phyloP scores from a whole-genome alignment of 768 basidiomycete species.

The Amanita thiersii region DNA sequence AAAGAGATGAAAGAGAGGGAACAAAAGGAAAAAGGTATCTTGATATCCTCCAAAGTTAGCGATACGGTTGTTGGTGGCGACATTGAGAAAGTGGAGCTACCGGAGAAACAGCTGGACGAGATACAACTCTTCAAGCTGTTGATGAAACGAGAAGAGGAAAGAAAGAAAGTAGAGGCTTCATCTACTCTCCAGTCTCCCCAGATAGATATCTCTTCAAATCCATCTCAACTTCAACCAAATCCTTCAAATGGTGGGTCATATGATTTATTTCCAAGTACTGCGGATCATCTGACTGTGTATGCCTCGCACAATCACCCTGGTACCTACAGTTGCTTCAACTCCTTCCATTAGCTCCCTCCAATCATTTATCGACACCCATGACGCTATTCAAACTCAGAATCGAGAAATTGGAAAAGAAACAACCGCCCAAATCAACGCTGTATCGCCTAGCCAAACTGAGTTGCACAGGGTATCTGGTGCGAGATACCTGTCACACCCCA shows the following conservation, averaged over 20 bases:
- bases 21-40: slow-evolving; percentile 28
- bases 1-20: slow-evolving; percentile 76
- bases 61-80: slow-evolving; percentile 10
- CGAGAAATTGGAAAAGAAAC: not conserved
- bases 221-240: too few relatives aligned
- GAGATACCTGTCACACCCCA: slow-evolving; percentile 5
- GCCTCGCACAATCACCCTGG: too few relatives aligned
- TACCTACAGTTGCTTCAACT: too few relatives aligned
- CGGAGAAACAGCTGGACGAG: slow-evolving; percentile 56
- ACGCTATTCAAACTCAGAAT: too few relatives aligned
- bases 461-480: not conserved
- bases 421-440: not conserved
- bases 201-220: too few relatives aligned
- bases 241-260: too few relatives aligned
- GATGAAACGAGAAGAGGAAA: slow-evolving; percentile 72
- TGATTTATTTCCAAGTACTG: too few relatives aligned
- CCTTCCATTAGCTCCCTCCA: too few relatives aligned
- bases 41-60: slow-evolving; percentile 1
- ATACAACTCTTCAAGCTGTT: slow-evolving; percentile 77
- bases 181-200: slow-evolving; percentile 8
- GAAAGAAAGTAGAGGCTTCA: slow-evolving; percentile 24
- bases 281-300: too few relatives aligned
- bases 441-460: not conserved
- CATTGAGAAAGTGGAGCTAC: slow-evolving; percentile 15
- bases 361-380: too few relatives aligned